phyloP scores from a whole-genome alignment of 2,329 filamentous ascomycete species.

The Talaromyces sp. region DNA sequence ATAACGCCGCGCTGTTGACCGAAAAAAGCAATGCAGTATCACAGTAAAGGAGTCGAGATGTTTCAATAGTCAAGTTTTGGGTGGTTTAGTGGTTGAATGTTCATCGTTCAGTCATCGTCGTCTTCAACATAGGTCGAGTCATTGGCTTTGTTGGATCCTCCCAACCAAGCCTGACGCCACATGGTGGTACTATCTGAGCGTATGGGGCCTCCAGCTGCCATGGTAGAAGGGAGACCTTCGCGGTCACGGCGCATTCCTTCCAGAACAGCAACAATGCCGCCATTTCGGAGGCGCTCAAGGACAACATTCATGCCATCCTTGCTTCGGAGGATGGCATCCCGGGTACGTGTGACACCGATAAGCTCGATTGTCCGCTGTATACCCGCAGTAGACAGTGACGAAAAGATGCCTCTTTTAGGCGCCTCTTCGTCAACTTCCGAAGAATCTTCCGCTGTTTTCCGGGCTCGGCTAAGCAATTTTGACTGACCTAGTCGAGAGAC shows the following conservation, averaged over 20 bases:
- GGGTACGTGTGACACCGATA: slow-evolving; percentile 59
- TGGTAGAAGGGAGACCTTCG: slow-evolving; percentile 33
- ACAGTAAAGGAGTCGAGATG: background rate
- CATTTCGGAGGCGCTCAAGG: slow-evolving; percentile 59
- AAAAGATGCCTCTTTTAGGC: slow-evolving; percentile 56
- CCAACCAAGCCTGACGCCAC: slow-evolving; percentile 34
- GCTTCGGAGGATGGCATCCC: slow-evolving; percentile 60
- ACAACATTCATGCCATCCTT: slow-evolving; percentile 66
- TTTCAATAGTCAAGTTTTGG: background rate
- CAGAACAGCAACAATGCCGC: slow-evolving; percentile 66
- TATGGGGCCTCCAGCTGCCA: slow-evolving; percentile 31
- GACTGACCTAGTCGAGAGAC: slow-evolving; percentile 59
- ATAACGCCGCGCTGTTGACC: slow-evolving; percentile 17
- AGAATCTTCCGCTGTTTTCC: slow-evolving; percentile 34
- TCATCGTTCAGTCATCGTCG: slow-evolving; percentile 27
- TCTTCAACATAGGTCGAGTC: slow-evolving; percentile 27
- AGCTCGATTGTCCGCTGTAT: slow-evolving; percentile 63
- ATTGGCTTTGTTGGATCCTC: slow-evolving; percentile 28
- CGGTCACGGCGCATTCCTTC: slow-evolving; percentile 66
- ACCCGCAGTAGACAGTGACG: slow-evolving; percentile 57
- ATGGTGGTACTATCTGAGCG: slow-evolving; percentile 36
- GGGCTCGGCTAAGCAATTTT: slow-evolving; percentile 44
- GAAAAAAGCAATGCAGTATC: slow-evolving; percentile 1
- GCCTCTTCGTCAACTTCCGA: slow-evolving; percentile 49
- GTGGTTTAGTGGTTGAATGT: background rate